Conservation (phyloP, 495 filamentous ascomycete genomes). For the Extremus antarcticus region DNA sequence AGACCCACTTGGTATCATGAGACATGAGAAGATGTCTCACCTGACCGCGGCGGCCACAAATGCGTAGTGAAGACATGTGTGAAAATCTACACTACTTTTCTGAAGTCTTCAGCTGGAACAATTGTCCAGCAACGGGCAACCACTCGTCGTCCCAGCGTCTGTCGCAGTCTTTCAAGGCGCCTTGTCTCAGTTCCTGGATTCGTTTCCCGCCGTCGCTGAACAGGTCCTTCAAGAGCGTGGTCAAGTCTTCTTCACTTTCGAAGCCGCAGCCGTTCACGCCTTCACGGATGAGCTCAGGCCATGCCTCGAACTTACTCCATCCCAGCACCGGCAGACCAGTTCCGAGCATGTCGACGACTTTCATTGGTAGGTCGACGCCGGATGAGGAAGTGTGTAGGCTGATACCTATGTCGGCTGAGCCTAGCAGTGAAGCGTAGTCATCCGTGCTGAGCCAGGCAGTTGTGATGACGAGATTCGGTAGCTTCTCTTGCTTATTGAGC, state of each 20-base stretch:
- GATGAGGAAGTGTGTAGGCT: conserved; percentile 87
- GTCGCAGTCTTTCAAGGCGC: conserved; percentile 65
- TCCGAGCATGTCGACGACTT: conserved; percentile 98
- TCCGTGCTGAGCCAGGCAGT: conserved; percentile 73
- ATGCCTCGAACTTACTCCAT: conserved; percentile 71
- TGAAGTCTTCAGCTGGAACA: conserved; percentile 5
- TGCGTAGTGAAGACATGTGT: too few species aligned
- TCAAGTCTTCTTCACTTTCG: conserved; percentile 50
- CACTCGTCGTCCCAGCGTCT: conserved; percentile 92
- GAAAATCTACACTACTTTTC: too few species aligned
- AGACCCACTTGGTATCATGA: neutral
- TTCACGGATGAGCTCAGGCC: conserved; percentile 75
- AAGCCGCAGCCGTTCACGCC: conserved; percentile 81
- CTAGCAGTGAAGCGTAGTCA: conserved; percentile 82
- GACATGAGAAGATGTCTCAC: neutral
- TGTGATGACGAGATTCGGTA: conserved; percentile 56
- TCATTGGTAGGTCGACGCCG: conserved; percentile 96
- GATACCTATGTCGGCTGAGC: conserved; percentile 77
- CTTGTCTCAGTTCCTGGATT: conserved; percentile 52
- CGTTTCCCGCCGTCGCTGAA: conserved; percentile 43
- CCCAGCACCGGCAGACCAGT: conserved; percentile 84
- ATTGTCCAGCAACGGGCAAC: conserved; percentile 30
- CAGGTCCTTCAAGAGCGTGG: conserved; percentile 47
- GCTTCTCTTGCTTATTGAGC: conserved; percentile 46
- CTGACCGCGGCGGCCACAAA: neutral